Conservation (phyloP, 768 basidiomycete species). For the Amanita exitialis region DNA sequence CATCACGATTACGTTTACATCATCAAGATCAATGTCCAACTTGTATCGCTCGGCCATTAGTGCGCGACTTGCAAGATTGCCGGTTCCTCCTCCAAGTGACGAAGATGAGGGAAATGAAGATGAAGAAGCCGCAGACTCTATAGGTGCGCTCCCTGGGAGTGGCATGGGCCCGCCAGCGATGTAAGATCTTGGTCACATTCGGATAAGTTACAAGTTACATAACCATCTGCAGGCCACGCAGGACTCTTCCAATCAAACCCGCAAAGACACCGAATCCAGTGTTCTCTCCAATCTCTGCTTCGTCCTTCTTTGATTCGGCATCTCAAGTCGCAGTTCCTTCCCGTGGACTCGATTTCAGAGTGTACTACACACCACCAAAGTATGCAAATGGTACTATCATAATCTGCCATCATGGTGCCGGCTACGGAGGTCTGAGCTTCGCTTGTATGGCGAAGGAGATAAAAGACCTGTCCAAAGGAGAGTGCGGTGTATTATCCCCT, state of each 20-base stretch:
- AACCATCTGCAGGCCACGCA: conserved; percentile 10
- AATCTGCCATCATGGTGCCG: conserved; percentile 93
- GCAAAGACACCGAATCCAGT: conserved; percentile 42
- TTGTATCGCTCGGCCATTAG: conserved; percentile 71
- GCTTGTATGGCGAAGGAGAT: conserved; percentile 86
- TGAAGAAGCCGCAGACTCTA: conserved; percentile 43
- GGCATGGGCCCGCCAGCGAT: conserved; percentile 54
- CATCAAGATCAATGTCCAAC: conserved; percentile 41
- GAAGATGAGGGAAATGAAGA: conserved; percentile 39
- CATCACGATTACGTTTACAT: not conserved
- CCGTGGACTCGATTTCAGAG: conserved; percentile 58
- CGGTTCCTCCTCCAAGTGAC: conserved; percentile 24
- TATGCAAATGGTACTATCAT: conserved; percentile 53
- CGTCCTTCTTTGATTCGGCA: conserved; percentile 70
- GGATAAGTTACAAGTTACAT: not conserved
- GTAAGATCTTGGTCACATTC: conserved; percentile 28
- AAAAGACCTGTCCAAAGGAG: conserved; percentile 43
- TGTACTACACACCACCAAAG: conserved; percentile 75
- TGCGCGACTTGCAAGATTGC: conserved; percentile 69
- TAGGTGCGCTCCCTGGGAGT: conserved; percentile 52
- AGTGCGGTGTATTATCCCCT: conserved; percentile 71
- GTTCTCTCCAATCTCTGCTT: conserved; percentile 72
- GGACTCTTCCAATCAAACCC: conserved; percentile 9
- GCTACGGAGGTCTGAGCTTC: conserved; percentile 84
- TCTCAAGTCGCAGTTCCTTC: conserved; percentile 61